A percentile compares a stretch with the other conserved stretches of the same genome.
Conservation (phyloP, 2,329 filamentous ascomycete species). For the Aspergillus unguis region DNA sequence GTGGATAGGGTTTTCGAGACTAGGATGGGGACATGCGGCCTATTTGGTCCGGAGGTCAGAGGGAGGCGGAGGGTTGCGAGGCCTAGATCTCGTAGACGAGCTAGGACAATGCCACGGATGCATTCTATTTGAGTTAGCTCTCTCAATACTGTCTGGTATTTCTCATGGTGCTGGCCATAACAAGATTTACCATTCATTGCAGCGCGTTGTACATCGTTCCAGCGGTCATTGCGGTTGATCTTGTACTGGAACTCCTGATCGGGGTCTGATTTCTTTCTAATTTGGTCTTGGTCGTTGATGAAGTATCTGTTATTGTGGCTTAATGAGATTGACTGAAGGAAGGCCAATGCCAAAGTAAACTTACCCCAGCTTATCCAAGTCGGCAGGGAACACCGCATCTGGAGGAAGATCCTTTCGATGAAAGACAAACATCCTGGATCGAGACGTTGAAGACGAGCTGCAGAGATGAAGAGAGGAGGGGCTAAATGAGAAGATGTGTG, state of each 20-base stretch:
- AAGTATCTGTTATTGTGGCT: conserved; percentile 61
- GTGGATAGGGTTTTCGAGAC: conserved; percentile 54
- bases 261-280: conserved; percentile 66
- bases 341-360: conserved; percentile 14
- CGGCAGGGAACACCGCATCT: conserved; percentile 63
- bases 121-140: conserved; percentile 38
- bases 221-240: conserved; percentile 67
- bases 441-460: background rate
- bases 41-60: conserved; percentile 42
- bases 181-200: conserved; percentile 59
- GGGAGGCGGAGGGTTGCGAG: conserved; percentile 63
- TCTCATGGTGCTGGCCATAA: too few relatives aligned
- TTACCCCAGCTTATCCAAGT: conserved; percentile 71
- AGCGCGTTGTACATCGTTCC: conserved; percentile 72
- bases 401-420: conserved; percentile 64
- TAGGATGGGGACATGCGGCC: conserved; percentile 69
- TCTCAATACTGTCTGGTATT: too few relatives aligned
- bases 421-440: conserved; percentile 69
- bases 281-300: conserved; percentile 69
- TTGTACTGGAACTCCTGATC: conserved; percentile 72
- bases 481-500: background rate
- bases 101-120: conserved; percentile 57
- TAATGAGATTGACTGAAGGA: background rate
- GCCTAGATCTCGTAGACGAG: conserved; percentile 60
- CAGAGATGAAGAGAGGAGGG: background rate